These are phyloP conservation scores for Skeletonema marinoi DNA, from an alignment of 108 stramenopile species.

Conservation along the genomic window DNA sequence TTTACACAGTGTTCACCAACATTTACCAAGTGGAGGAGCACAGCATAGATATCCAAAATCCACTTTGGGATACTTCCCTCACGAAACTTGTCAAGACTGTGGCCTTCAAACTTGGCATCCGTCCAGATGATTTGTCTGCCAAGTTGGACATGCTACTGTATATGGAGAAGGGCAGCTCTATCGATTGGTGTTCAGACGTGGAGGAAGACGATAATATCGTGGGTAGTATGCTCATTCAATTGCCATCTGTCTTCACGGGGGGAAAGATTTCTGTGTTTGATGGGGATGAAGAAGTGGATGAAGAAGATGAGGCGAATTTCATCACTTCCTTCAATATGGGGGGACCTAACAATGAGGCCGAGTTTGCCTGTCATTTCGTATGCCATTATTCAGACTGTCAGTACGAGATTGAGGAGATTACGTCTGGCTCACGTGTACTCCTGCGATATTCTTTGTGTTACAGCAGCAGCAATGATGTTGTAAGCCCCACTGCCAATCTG, in stretches of 20 bases:
- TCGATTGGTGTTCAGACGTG: conserved; percentile 7
- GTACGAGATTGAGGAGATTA: conserved; percentile 5
- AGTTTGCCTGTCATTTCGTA: conserved; percentile 8
- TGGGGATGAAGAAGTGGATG: not conserved
- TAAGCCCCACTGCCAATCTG: not conserved
- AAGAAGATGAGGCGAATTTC: not conserved
- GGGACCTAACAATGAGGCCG: not conserved
- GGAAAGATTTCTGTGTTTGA: conserved; percentile 5
- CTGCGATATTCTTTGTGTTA: not conserved
- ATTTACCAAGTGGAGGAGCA: not conserved
- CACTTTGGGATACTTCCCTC: not conserved
- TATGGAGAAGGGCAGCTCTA: conserved; percentile 9
- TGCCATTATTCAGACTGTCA: conserved; percentile 5
- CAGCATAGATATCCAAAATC: not conserved
- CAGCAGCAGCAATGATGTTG: not conserved
- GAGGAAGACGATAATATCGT: conserved; percentile 9
- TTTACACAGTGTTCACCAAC: not conserved
- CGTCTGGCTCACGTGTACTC: not conserved
- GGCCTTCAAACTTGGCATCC: not conserved
- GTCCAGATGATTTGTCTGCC: conserved; percentile 1
- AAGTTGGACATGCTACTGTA: conserved; percentile 15
- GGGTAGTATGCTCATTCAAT: conserved; percentile 10
- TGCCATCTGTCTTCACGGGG: conserved; percentile 7
- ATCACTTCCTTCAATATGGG: conserved; percentile 2
- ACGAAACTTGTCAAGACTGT: not conserved